phyloP scores from a whole-genome alignment of 2,329 filamentous ascomycete genomes.

The Colletotrichum spaethianum region DNA sequence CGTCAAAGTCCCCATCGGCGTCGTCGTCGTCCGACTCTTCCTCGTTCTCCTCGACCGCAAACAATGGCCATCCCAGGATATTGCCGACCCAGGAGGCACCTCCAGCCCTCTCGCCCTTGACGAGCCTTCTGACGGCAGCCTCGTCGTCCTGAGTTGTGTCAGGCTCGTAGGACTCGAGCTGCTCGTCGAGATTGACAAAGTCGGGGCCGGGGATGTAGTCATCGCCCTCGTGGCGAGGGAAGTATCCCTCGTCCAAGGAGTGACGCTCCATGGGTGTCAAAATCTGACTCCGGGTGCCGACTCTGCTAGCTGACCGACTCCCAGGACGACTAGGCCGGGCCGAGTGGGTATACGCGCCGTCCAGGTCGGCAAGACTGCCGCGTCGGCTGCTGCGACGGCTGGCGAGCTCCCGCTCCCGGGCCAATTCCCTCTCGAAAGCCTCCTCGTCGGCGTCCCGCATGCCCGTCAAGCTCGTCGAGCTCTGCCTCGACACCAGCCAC shows the following conservation, averaged over 20 bases:
- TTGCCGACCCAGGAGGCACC: conserved; percentile 71
- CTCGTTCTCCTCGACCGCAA: conserved; percentile 73
- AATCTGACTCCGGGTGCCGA: conserved; percentile 58
- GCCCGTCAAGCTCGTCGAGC: conserved; percentile 73
- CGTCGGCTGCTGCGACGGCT: conserved; percentile 65
- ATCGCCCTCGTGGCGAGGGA: conserved; percentile 51
- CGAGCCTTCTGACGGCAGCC: conserved; percentile 69
- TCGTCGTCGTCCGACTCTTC: conserved; percentile 61
- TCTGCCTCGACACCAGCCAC: conserved; percentile 77
- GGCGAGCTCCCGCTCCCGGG: conserved; percentile 63
- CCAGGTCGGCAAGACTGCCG: conserved; percentile 59
- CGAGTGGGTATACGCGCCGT: conserved; percentile 48
- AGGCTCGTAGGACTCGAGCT: conserved; percentile 67
- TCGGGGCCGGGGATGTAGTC: conserved; percentile 67
- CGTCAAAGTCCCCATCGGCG: conserved; percentile 53
- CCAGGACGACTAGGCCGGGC: conserved; percentile 48
- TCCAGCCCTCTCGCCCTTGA: conserved; percentile 66
- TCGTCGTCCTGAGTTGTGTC: conserved; percentile 70
- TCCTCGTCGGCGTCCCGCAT: conserved; percentile 67
- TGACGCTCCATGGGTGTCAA: conserved; percentile 60
- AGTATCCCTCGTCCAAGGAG: conserved; percentile 60
- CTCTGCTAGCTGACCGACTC: conserved; percentile 66
- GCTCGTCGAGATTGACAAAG: conserved; percentile 74
- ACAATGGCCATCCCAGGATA: conserved; percentile 73
- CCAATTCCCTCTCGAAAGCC: conserved; percentile 65